These are phyloP conservation scores for Papiliotrema flavescens DNA, from an alignment of 1,284 basidiomycete genomes.

Conservation along the genomic window DNA sequence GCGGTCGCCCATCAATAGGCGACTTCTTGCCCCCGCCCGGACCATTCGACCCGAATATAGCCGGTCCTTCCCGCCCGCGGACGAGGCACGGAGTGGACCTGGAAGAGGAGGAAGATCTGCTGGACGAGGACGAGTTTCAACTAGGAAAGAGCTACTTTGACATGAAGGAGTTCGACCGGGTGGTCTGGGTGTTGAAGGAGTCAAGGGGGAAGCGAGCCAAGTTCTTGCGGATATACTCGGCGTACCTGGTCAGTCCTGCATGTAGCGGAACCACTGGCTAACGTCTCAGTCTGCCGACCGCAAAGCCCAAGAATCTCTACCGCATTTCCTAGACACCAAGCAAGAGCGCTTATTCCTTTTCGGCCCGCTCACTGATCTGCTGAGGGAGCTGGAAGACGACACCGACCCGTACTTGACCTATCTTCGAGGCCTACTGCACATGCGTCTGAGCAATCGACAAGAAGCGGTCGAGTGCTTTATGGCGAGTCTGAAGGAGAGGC, in stretches of 20 bases:
- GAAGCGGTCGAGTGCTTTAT: conserved; percentile 82
- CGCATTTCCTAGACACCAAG: conserved; percentile 58
- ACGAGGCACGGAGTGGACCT: conserved; percentile 48
- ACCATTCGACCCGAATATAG: conserved; percentile 11
- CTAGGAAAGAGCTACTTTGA: conserved; percentile 75
- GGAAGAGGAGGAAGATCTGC: conserved; percentile 61
- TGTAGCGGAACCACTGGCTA: neutral
- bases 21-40: conserved; percentile 38
- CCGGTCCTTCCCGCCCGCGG: conserved; percentile 29
- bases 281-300: conserved; percentile 42
- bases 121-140: conserved; percentile 55
- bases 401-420: conserved; percentile 82
- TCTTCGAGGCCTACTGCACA: conserved; percentile 78
- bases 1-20: conserved; percentile 30
- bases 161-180: conserved; percentile 73
- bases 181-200: conserved; percentile 60
- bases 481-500: conserved; percentile 71
- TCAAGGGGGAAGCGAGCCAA: conserved; percentile 67
- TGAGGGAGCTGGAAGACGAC: conserved; percentile 58
- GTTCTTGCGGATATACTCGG: conserved; percentile 76
- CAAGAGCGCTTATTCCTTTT: conserved; percentile 61
- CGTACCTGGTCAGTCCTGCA: conserved; percentile 68
- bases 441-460: conserved; percentile 69
- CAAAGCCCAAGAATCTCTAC: conserved; percentile 49
- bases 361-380: conserved; percentile 63